These are phyloP conservation scores for Rhododendron molle DNA, from an alignment of 148 eudicot genomes.

Conservation along the genomic window DNA sequence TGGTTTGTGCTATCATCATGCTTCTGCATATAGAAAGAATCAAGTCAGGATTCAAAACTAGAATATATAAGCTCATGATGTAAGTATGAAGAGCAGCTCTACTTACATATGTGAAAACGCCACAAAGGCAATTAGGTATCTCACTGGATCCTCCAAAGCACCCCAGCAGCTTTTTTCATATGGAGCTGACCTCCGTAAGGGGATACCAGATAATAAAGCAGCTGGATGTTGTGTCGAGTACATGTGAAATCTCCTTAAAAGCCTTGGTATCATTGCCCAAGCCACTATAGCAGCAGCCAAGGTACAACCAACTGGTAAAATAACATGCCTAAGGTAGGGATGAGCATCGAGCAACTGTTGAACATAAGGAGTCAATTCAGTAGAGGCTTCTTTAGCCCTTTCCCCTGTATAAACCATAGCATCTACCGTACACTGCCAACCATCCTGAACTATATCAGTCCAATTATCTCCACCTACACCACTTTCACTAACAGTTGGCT, in stretches of 20 bases:
- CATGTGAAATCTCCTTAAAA: constrained; percentile 66
- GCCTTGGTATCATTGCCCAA: constrained; percentile 73
- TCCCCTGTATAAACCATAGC: constrained; percentile 36
- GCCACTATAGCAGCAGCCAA: constrained; percentile 59
- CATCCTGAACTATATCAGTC: constrained; percentile 54
- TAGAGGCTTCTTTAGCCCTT: constrained; percentile 61
- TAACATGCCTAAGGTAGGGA: constrained; percentile 70
- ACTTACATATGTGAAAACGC: constrained; percentile 78
- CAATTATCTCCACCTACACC: constrained; percentile 47
- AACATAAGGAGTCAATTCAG: constrained; percentile 54
- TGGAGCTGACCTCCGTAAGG: constrained; percentile 55
- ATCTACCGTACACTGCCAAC: constrained; percentile 53
- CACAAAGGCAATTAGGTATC: constrained; percentile 63
- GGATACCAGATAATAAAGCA: constrained; percentile 42
- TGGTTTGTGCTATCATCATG: constrained; percentile 65
- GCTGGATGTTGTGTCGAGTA: constrained; percentile 63
- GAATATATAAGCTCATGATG: neutral
- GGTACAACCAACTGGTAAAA: constrained; percentile 72
- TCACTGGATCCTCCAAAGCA: constrained; percentile 79
- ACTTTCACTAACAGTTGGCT: neutral
- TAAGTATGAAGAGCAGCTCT: neutral
- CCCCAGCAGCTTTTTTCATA: constrained; percentile 93
- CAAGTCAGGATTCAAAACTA: neutral
- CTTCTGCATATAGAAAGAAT: constrained; percentile 33
- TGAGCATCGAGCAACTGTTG: constrained; percentile 62